Evolutionary conservation across 2,329 filamentous ascomycete genomes (phyloP), one percentile per base, ranked within the genome.

Genomic region (Cytospora piceae): DNA sequence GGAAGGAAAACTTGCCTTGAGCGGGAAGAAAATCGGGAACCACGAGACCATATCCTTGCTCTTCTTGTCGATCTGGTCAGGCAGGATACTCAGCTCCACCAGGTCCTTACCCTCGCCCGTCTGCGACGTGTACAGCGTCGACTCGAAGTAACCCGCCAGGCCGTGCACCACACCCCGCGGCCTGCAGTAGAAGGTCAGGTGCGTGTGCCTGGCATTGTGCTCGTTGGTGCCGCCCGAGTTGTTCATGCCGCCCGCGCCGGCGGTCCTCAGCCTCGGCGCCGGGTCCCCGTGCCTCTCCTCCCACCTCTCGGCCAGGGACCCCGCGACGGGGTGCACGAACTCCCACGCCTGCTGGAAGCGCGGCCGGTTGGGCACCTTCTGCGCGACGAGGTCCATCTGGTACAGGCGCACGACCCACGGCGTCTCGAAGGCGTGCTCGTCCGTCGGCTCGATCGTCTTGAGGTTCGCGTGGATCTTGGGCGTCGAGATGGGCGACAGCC

Each of bases 31-130:
- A 34, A 99, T 98, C 1, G 95, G 95, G 76, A 99, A 99, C 95
- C 95, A 99, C 63, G 92, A 96, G 69, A 97, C 96, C 96, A 99
- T 99, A 72, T 96, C 94, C 74, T 90, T 91, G 82, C 93, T 97
- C 85, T 98, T 98, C 65, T 82, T 81, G 64, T 95, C 92, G 79
- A 99, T 98, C 34, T 90, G 92, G 69, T 96, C 91, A 0, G 95
- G 96, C 73, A 97, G 90, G 4, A 91, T 99, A 73, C 93, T 96
- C 67, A 99, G 84, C 80, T 98, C 94, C 5, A 97, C 87, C 71
- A 87, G 88, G 1, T 80, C 72, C 69, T 78, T 76, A 29, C 72
- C 77, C 63, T 70, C 75, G 32, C 72, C 77, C 8, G 78, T 68
- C 67, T 79, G 78, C 15, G 82, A 85, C 71, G 84, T 84, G 75